Evolutionary conservation across 106 monocot species (phyloP).

Genomic region (Acorus calamus): DNA sequence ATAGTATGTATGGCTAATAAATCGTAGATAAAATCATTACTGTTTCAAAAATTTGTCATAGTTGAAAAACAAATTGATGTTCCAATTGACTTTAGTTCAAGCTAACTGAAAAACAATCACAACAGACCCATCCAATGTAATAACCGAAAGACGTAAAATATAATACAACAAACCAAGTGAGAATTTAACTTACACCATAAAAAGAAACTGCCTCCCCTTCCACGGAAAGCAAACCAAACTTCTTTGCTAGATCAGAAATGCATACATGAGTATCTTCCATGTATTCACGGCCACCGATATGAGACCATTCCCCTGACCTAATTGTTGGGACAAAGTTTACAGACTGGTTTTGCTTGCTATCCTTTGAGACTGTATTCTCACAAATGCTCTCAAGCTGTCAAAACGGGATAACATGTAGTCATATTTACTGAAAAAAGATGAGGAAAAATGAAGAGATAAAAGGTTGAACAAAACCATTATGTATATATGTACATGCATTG

Average conservation of each 20-base stretch:
- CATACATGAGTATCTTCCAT: constrained; percentile 92
- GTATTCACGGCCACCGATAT: constrained; percentile 52
- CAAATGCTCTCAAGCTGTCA: constrained; percentile 59
- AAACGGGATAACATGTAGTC: neutral
- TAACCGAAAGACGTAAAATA: neutral
- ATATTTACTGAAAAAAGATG: too few species aligned
- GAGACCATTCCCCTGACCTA: constrained; percentile 71
- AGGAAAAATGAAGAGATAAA: too few species aligned
- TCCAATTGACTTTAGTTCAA: too few species aligned
- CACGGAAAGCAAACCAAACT: constrained; percentile 28
- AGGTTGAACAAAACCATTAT: too few species aligned
- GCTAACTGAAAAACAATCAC: too few species aligned
- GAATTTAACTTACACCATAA: constrained; percentile 63
- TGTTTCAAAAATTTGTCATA: too few species aligned
- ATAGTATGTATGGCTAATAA: too few species aligned
- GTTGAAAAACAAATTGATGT: too few species aligned
- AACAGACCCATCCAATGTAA: too few species aligned
- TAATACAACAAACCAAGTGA: neutral
- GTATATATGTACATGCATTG: too few species aligned
- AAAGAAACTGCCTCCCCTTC: constrained; percentile 45
- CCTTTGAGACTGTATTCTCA: constrained; percentile 39
- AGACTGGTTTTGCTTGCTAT: constrained; percentile 24
- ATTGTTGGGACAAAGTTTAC: constrained; percentile 37
- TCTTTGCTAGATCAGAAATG: constrained; percentile 56
- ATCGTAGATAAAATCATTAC: too few species aligned